Evolutionary conservation across 208 protist genomes (phyloP).

Genomic region (Crithidia thermophila): DNA sequence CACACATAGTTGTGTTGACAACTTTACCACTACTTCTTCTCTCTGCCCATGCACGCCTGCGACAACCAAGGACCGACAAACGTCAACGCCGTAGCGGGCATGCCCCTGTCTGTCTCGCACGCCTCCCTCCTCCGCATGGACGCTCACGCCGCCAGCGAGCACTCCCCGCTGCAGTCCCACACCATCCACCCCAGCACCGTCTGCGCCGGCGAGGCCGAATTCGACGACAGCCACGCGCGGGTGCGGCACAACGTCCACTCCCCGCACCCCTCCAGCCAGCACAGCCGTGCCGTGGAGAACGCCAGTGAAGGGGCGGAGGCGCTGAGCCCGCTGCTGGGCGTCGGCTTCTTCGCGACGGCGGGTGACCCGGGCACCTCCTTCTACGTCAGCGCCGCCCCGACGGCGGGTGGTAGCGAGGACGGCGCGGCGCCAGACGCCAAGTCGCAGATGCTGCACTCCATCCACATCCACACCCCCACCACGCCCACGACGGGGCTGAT

Average conservation of each 20-base stretch:
- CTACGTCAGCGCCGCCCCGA: constrained; percentile 5
- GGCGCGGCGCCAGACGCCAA: neutral
- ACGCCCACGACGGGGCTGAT: neutral
- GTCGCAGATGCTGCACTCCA: constrained; percentile 4
- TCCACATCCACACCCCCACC: constrained; percentile 6
- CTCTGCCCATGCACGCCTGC: neutral
- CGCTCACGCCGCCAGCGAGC: neutral
- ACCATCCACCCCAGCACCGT: neutral
- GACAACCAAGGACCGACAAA: neutral
- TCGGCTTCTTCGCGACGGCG: neutral
- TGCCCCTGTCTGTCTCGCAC: neutral
- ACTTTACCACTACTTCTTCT: neutral
- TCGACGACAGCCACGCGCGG: neutral
- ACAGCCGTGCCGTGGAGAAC: neutral
- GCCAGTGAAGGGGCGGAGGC: neutral
- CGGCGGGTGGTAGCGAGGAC: neutral
- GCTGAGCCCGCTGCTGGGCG: neutral
- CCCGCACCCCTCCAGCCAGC: constrained; percentile 1
- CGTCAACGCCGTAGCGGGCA: neutral
- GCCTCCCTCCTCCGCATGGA: neutral
- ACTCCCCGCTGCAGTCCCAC: neutral
- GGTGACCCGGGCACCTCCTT: neutral
- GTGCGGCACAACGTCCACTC: constrained; percentile 9
- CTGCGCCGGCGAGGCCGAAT: neutral
- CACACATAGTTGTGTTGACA: neutral